phyloP scores from a whole-genome alignment of 2,329 filamentous ascomycete species.

The Ophiocordyceps polyrhachis-furcata region DNA sequence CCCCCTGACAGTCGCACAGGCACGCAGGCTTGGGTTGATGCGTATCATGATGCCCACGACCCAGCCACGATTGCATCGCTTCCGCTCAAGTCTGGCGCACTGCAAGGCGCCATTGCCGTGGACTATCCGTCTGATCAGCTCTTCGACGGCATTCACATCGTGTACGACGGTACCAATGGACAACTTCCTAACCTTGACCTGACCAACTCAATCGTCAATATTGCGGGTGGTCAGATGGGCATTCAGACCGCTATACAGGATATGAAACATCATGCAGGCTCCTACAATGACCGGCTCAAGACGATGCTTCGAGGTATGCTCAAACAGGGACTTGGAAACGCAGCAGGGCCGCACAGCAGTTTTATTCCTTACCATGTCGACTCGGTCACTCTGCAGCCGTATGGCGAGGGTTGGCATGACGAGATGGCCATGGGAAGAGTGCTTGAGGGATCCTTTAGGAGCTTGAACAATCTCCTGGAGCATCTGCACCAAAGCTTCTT shows the following conservation, averaged over 20 bases:
- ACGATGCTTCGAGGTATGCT: slow-evolving; percentile 90
- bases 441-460: slow-evolving; percentile 78
- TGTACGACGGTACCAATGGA: slow-evolving; percentile 91
- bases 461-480: slow-evolving; percentile 89
- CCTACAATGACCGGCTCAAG: slow-evolving; percentile 61
- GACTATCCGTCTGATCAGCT: slow-evolving; percentile 75
- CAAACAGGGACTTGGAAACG: slow-evolving; percentile 74
- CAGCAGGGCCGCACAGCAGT: slow-evolving; percentile 77
- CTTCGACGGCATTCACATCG: slow-evolving; percentile 76
- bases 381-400: slow-evolving; percentile 79
- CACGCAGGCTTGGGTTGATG: slow-evolving; percentile 92
- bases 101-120: slow-evolving; percentile 84
- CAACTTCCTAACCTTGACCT: slow-evolving; percentile 90
- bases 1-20: slow-evolving; percentile 78
- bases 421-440: slow-evolving; percentile 89
- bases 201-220: slow-evolving; percentile 80
- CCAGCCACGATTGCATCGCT: slow-evolving; percentile 52
- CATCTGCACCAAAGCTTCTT: slow-evolving; percentile 98
- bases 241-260: slow-evolving; percentile 69
- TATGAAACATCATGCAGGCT: slow-evolving; percentile 67
- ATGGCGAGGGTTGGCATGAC: slow-evolving; percentile 87
- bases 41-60: slow-evolving; percentile 82
- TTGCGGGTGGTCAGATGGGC: slow-evolving; percentile 83
- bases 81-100: slow-evolving; percentile 75
- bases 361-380: slow-evolving; percentile 98